Base-by-base conservation (phyloP, 106 monocot genomes). In the Dendrobium huoshanense region DNA sequence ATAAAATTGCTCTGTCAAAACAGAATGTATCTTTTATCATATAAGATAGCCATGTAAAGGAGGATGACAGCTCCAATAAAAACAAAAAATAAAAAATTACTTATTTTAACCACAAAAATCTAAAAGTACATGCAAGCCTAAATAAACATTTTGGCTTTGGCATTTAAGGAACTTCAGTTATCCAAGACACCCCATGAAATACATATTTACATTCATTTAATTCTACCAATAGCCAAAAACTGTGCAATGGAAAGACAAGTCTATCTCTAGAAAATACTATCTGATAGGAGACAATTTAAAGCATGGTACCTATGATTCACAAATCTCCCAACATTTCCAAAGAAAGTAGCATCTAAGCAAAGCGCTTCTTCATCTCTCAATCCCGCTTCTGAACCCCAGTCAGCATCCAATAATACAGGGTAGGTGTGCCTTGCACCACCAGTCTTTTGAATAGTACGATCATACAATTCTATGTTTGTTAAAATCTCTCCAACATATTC, bases 331-430 rank as follows among this genome's bases (percentile, higher is more conserved):
- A 95, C 83, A 84, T 99, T 99, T 31, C 98, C 98, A 86, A 90
- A 95, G 79, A 93, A 92, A 33, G 98, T 93, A 49, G 91, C 95
- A 90, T 99, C 98, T 11, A 99, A 80, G 84, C 98, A 99, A 33
- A 99, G 88, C 8, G 98, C 95, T 73, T 99, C 95, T 80, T 99
- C 95, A 84, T 99, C 98, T 73, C 93, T 95, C 25, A 99, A 48
- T 24, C 91, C 81, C n/a, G 88, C 88, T 86, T 94, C 94, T 27
- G 92, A 91, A 9, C 87, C 88, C 98, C 98, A 99, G 70, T 93
- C 92, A 70, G 91, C 92, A 85, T 99, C 95, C 19, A 99, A 82
- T 8, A 91, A 77, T 31, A 99, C 89, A 1, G 95, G 98, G 77
- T 93, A 93, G 18, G 93, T 88, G 31, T 94, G 94, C 55, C n/a